Evolutionary conservation across 495 filamentous ascomycete genomes (phyloP).

Genomic region (Usnea hakonensis): DNA sequence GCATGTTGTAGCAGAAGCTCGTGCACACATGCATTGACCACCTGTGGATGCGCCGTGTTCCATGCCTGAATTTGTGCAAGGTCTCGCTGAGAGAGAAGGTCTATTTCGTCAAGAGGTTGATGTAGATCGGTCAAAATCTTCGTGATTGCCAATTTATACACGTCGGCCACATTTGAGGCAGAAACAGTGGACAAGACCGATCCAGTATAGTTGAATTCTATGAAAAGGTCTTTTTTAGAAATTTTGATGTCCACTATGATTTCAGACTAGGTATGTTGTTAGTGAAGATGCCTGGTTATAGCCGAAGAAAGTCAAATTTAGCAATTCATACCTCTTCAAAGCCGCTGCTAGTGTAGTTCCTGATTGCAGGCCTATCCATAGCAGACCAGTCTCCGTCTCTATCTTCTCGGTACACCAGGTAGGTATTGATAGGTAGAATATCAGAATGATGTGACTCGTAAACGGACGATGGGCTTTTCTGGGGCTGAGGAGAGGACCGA

Average conservation of each 20-base stretch:
- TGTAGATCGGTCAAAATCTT: slow-evolving; percentile 8
- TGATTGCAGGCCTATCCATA: background rate
- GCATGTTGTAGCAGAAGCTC: slow-evolving; percentile 23
- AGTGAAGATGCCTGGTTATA: background rate
- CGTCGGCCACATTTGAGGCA: slow-evolving; percentile 15
- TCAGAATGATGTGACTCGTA: background rate
- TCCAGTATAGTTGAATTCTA: slow-evolving; percentile 13
- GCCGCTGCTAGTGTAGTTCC: background rate
- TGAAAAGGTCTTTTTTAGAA: slow-evolving; percentile 1
- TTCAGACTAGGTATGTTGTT: slow-evolving; percentile 4
- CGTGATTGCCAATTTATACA: slow-evolving; percentile 3
- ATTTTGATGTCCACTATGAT: slow-evolving; percentile 6
- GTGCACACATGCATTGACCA: slow-evolving; percentile 25
- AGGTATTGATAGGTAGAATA: slow-evolving; percentile 7
- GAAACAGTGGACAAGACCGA: slow-evolving; percentile 15
- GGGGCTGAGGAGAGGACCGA: background rate
- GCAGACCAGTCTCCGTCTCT: background rate
- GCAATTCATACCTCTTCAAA: background rate
- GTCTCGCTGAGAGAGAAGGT: slow-evolving; percentile 16
- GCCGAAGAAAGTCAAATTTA: background rate
- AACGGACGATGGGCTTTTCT: background rate
- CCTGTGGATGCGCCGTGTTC: slow-evolving; percentile 22
- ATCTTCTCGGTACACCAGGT: slow-evolving; percentile 2
- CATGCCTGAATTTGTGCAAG: slow-evolving; percentile 31
- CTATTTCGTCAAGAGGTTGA: slow-evolving; percentile 1